Evolutionary conservation across 2,329 filamentous ascomycete species (phyloP), one percentile per base, ranked within the genome.

Genomic region (Exophiala spinifera): DNA sequence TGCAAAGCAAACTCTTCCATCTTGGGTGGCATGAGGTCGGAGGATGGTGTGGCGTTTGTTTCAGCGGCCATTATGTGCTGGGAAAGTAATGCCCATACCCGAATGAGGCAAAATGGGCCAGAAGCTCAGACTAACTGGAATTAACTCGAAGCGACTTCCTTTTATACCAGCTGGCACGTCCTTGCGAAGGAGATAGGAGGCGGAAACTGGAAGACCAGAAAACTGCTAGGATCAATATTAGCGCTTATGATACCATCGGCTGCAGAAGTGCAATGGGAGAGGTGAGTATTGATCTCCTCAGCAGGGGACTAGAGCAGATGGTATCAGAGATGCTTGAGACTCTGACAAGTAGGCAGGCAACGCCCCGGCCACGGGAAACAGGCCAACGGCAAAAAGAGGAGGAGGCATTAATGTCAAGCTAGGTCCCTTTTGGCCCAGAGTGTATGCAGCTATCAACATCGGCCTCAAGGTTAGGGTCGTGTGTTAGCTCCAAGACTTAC

Each of bases 21-120:
- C 45, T 52, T 48, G 48, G 51, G 15, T 15, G 48, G 31, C 39
- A 42, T 20, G 39, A 42, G 21, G 21, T 19, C 17, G 8, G 39
- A n/a, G 17, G 15, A 21, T 42, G 39, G 15, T 13, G 39, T 20
- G 39, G 17, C 15, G 10, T 21, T 42, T 15, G 17, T 42, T 42
- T 31, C 28, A 11, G 4, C 28, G 10, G 28, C 10, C 28, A 31
- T 31, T 2, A 31, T 31, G 28, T 31, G 6, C 28, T 31, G 28
- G 3, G 11, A 11, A 5, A 10, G 6, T 6, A 31, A 31, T 31
- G 6, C 28, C 28, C 28, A 31, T 31, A 7, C 28, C 28, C 28
- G 7, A 10, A 31, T 31, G 28, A 31, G 36, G 15, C 3, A n/a
- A n/a, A 4, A 39, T 15, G 36, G 4, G 14, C 36, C 17, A 17